Conservation (phyloP, 306 rosid genomes). For the Cucurbita moschata region DNA sequence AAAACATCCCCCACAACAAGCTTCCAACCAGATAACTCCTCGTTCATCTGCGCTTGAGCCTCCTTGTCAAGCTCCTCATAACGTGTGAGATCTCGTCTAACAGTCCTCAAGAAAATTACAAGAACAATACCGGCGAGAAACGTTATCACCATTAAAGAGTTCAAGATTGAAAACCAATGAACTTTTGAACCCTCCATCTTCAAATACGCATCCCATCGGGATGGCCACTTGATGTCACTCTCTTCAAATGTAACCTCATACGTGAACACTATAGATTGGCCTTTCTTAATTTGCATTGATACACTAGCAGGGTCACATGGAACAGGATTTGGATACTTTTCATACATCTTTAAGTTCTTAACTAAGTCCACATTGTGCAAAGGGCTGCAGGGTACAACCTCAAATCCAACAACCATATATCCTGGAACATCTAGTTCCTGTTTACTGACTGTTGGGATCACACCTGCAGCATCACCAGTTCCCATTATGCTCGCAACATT, state of each 20-base stretch:
- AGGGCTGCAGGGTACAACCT: conserved; percentile 78
- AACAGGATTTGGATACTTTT: conserved; percentile 35
- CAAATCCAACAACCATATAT: conserved; percentile 94
- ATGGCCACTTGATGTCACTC: conserved; percentile 95
- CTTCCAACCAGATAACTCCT: conserved; percentile 96
- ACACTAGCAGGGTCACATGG: conserved; percentile 65
- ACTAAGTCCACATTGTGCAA: conserved; percentile 34
- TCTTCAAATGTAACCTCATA: conserved; percentile 80
- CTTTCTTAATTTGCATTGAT: conserved; percentile 60
- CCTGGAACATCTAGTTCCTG: conserved; percentile 47
- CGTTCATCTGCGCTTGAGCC: conserved; percentile 98
- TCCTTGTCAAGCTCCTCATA: conserved; percentile 97
- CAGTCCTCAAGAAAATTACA: conserved; percentile 86
- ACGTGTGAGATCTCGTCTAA: conserved; percentile 76
- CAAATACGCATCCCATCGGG: conserved; percentile 98
- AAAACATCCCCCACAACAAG: conserved; percentile 96
- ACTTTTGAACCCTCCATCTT: conserved; percentile 97
- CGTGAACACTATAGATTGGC: conserved; percentile 55
- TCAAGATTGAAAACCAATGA: conserved; percentile 93
- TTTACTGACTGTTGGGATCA: conserved; percentile 41
- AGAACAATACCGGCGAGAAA: conserved; percentile 94
- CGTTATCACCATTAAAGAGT: conserved; percentile 89
- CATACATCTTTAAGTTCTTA: conserved; percentile 40
- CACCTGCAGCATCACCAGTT: conserved; percentile 75
- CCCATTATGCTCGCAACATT: conserved; percentile 88